Evolutionary conservation across 2,329 filamentous ascomycete genomes (phyloP).

Genomic region (Shiraia bambusicola): DNA sequence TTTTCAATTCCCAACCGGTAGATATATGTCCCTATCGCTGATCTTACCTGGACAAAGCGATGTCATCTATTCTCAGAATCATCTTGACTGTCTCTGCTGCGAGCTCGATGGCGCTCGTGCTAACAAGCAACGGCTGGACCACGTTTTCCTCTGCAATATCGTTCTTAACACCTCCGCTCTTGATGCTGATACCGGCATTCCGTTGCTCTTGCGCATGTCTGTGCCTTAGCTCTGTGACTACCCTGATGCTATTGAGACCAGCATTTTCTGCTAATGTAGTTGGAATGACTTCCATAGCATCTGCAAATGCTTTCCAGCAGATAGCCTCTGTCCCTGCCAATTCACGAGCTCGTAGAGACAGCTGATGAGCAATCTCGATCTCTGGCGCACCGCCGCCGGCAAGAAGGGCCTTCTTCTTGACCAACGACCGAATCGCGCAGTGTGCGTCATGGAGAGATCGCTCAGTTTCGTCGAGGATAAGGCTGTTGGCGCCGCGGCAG

Average conservation of each 20-base stretch:
- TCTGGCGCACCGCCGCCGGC: slow-evolving; percentile 95
- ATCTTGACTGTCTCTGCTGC: slow-evolving; percentile 99
- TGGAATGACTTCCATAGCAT: slow-evolving; percentile 95
- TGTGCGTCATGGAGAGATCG: slow-evolving; percentile 95
- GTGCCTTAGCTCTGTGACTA: slow-evolving; percentile 92
- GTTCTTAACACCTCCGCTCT: slow-evolving; percentile 92
- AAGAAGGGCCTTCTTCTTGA: slow-evolving; percentile 99
- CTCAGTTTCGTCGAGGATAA: slow-evolving; percentile 97
- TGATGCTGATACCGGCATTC: slow-evolving; percentile 97
- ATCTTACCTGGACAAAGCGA: slow-evolving; percentile 53
- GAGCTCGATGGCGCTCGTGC: slow-evolving; percentile 95
- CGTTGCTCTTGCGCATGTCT: slow-evolving; percentile 92
- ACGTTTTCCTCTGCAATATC: slow-evolving; percentile 98
- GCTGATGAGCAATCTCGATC: slow-evolving; percentile 88
- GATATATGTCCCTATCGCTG: not conserved
- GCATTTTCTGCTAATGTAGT: slow-evolving; percentile 97
- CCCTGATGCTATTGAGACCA: slow-evolving; percentile 96
- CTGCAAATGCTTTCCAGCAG: slow-evolving; percentile 98
- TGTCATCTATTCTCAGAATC: slow-evolving; percentile 71
- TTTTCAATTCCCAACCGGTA: slow-evolving; percentile 1
- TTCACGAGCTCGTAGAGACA: slow-evolving; percentile 78
- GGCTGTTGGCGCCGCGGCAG: slow-evolving; percentile 86
- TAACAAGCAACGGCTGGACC: slow-evolving; percentile 90
- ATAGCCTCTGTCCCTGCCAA: slow-evolving; percentile 91
- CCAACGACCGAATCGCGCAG: slow-evolving; percentile 93